Conservation (phyloP, 495 filamentous ascomycete species). For the Penicillium waksmanii region DNA sequence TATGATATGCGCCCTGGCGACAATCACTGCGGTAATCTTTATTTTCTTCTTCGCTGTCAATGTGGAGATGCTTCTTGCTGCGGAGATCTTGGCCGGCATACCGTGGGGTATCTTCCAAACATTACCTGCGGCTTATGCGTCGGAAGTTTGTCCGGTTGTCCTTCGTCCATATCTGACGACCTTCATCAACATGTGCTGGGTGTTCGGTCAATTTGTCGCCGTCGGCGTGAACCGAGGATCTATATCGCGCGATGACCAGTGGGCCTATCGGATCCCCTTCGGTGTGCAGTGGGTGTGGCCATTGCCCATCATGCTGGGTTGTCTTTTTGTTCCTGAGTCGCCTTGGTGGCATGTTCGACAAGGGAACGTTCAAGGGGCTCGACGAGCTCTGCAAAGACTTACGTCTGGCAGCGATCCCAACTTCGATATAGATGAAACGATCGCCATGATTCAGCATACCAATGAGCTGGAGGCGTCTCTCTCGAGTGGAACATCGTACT, state of each 20-base stretch:
- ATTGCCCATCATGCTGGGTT: slow-evolving; percentile 63
- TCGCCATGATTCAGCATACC: slow-evolving; percentile 76
- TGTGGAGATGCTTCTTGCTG: slow-evolving; percentile 62
- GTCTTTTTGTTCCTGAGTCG: slow-evolving; percentile 67
- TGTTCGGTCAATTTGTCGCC: slow-evolving; percentile 67
- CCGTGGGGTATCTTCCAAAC: slow-evolving; percentile 79
- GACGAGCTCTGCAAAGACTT: slow-evolving; percentile 56
- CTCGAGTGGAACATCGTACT: slow-evolving; percentile 57
- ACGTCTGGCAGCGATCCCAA: slow-evolving; percentile 53
- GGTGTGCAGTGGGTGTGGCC: slow-evolving; percentile 78
- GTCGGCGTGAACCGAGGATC: slow-evolving; percentile 66
- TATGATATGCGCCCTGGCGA: slow-evolving; percentile 58
- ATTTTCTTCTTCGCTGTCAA: slow-evolving; percentile 70
- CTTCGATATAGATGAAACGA: slow-evolving; percentile 66
- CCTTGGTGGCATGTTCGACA: slow-evolving; percentile 77
- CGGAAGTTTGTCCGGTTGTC: slow-evolving; percentile 70
- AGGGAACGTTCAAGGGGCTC: slow-evolving; percentile 60
- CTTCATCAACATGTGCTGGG: slow-evolving; percentile 78
- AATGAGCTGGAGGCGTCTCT: slow-evolving; percentile 66
- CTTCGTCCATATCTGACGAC: slow-evolving; percentile 71
- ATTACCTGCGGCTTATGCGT: slow-evolving; percentile 70
- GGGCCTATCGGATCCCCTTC: slow-evolving; percentile 66
- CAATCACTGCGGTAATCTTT: slow-evolving; percentile 63
- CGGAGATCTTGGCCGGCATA: slow-evolving; percentile 71
- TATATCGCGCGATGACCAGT: slow-evolving; percentile 44